A percentile compares a stretch with the other conserved stretches of the same genome.
phyloP scores from a whole-genome alignment of 2,329 filamentous ascomycete genomes.

The Cladosporium sphaerospermum region DNA sequence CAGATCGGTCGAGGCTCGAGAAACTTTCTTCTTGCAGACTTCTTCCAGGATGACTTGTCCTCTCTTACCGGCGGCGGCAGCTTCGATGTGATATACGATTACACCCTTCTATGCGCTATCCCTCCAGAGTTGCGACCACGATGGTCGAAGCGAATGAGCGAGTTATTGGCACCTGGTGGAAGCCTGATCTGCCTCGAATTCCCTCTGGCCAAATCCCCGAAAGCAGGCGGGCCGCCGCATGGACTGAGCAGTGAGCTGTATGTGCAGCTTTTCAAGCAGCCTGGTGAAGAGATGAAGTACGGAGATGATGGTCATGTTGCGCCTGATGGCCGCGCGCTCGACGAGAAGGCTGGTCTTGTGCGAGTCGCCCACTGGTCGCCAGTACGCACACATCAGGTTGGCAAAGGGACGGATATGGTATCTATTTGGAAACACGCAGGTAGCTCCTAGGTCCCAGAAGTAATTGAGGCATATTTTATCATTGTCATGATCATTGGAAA shows the following conservation, averaged over 20 bases:
- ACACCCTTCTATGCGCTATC: slow-evolving; percentile 59
- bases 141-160: slow-evolving; percentile 52
- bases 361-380: slow-evolving; percentile 51
- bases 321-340: slow-evolving; percentile 29
- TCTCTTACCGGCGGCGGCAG: slow-evolving; percentile 16
- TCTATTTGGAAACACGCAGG: slow-evolving; percentile 41
- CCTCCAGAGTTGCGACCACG: slow-evolving; percentile 47
- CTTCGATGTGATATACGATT: slow-evolving; percentile 64
- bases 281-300: slow-evolving; percentile 62
- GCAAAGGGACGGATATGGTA: slow-evolving; percentile 45
- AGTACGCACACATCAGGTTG: slow-evolving; percentile 49
- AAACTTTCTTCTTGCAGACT: slow-evolving; percentile 58
- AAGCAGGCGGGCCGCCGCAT: slow-evolving; percentile 65
- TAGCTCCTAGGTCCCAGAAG: not conserved
- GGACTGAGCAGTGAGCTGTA: slow-evolving; percentile 64
- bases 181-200: slow-evolving; percentile 66
- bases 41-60: slow-evolving; percentile 58
- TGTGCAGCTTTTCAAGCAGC: slow-evolving; percentile 61
- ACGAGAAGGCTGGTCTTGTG: slow-evolving; percentile 39
- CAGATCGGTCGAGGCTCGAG: slow-evolving; percentile 44
- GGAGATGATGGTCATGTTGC: slow-evolving; percentile 47
- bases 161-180: slow-evolving; percentile 48
- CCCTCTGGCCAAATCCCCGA: slow-evolving; percentile 63
- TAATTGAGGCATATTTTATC: too few relatives aligned
- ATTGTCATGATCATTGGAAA: too few relatives aligned